These are phyloP conservation scores for Amaranthus tricolor DNA, from an alignment of 179 eudicot species.

Conservation along the genomic window DNA sequence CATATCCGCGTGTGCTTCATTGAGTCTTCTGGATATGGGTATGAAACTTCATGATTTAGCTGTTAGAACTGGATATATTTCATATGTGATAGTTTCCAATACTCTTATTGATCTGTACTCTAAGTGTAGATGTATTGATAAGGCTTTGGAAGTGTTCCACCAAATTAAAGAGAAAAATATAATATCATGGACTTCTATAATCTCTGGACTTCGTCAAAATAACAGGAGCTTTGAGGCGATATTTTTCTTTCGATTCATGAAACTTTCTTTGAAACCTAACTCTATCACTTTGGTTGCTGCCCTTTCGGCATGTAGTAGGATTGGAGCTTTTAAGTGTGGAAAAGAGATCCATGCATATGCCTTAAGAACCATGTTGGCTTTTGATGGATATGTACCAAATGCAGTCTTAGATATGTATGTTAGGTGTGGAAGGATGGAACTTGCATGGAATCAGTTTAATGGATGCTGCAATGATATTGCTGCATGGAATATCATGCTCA, in stretches of 20 bases:
- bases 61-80: conserved; percentile 47
- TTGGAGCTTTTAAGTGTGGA: conserved; percentile 78
- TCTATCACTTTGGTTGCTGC: conserved; percentile 57
- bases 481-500: conserved; percentile 75
- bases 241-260: conserved; percentile 65
- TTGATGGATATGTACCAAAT: conserved; percentile 61
- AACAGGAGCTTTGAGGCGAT: conserved; percentile 65
- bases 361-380: conserved; percentile 51
- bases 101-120: conserved; percentile 65
- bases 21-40: conserved; percentile 54
- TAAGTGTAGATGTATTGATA: conserved; percentile 59
- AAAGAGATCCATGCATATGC: conserved; percentile 83
- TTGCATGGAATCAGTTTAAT: conserved; percentile 57
- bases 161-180: conserved; percentile 53
- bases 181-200: conserved; percentile 82
- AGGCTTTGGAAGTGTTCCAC: conserved; percentile 71
- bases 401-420: conserved; percentile 78
- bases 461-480: conserved; percentile 41
- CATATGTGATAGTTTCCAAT: conserved; percentile 56
- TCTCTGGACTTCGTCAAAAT: conserved; percentile 63
- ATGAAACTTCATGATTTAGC: conserved; percentile 61
- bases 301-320: conserved; percentile 65
- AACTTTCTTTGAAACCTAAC: conserved; percentile 50
- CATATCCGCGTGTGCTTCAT: conserved; percentile 70
- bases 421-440: conserved; percentile 66